Conservation (phyloP, 768 basidiomycete genomes). For the Kwoniella shandongensis region DNA sequence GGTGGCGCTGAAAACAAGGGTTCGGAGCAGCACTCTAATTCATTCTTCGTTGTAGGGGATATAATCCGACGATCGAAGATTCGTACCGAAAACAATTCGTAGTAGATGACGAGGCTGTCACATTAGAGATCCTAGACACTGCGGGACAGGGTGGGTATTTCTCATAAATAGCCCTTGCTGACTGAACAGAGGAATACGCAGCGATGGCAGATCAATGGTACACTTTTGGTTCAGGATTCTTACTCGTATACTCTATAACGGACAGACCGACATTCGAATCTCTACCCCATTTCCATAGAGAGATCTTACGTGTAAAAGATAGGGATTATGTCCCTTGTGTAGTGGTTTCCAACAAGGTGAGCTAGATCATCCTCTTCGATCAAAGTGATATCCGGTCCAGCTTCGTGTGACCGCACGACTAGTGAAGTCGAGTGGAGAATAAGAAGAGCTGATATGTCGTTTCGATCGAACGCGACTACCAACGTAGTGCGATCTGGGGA, state of each 20-base stretch:
- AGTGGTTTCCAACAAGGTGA: slow-evolving; percentile 57
- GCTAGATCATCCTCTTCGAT: slow-evolving; percentile 15
- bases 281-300: slow-evolving; percentile 55
- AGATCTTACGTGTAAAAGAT: slow-evolving; percentile 58
- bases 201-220: slow-evolving; percentile 55
- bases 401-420: no score
- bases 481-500: slow-evolving; percentile 39
- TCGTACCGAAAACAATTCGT: slow-evolving; percentile 55
- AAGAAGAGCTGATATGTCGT: no score
- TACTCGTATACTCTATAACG: slow-evolving; percentile 59
- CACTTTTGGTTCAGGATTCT: slow-evolving; percentile 56
- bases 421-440: no score
- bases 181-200: slow-evolving; percentile 49
- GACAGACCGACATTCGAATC: slow-evolving; percentile 58
- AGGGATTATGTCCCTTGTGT: slow-evolving; percentile 57
- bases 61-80: slow-evolving; percentile 59
- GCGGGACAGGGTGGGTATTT: slow-evolving; percentile 55
- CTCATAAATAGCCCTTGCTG: no score
- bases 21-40: no score
- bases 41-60: no score
- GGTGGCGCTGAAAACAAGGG: no score
- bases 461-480: no score
- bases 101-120: slow-evolving; percentile 58
- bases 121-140: slow-evolving; percentile 59
- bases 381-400: no score